Conservation (phyloP, 495 filamentous ascomycete genomes). For the Hypoxylon perforatum region DNA sequence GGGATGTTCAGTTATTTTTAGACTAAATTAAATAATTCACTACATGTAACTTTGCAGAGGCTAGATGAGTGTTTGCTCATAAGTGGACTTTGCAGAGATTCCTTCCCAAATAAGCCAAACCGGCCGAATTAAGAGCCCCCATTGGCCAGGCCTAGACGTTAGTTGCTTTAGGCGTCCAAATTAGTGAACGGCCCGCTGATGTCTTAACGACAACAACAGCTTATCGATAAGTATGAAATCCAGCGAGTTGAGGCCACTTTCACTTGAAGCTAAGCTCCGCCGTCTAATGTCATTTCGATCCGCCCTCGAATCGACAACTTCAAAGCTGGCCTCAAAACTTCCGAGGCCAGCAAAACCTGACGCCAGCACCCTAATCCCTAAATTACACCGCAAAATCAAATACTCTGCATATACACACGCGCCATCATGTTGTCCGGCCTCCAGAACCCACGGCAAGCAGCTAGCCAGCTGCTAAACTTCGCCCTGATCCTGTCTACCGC, state of each 20-base stretch:
- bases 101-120: conserved; percentile 36
- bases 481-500: conserved; percentile 92
- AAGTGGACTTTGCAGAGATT: conserved; percentile 3
- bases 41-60: no score
- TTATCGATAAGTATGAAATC: conserved; percentile 32
- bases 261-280: conserved; percentile 4
- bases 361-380: background rate
- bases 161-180: background rate
- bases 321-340: conserved; percentile 41
- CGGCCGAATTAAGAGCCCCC: background rate
- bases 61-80: no score
- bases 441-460: conserved; percentile 81
- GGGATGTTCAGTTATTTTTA: no score
- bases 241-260: conserved; percentile 37
- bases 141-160: conserved; percentile 16
- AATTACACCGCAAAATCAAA: background rate
- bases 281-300: conserved; percentile 1
- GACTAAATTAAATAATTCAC: no score
- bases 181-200: background rate
- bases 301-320: background rate
- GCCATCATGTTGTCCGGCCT: conserved; percentile 76
- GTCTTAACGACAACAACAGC: background rate
- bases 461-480: conserved; percentile 94
- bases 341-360: conserved; percentile 39
- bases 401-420: background rate